Percentiles rank a stretch among this genome's conserved stretches.
phyloP scores from a whole-genome alignment of 768 basidiomycete genomes.

The Serendipita sp. region DNA sequence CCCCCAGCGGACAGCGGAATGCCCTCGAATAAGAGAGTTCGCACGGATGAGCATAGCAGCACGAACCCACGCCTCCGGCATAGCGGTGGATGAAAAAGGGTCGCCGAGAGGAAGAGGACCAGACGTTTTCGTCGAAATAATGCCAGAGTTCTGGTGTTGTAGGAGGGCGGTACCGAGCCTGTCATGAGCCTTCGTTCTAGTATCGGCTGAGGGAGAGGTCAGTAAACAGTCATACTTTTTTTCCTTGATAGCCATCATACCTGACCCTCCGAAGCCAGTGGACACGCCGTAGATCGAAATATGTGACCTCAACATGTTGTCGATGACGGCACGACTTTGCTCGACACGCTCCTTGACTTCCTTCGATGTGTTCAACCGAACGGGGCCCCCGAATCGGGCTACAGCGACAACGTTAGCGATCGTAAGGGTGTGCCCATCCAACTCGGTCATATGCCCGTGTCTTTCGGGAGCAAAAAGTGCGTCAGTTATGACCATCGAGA shows the following conservation, averaged over 20 bases:
- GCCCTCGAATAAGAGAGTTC: conserved; percentile 79
- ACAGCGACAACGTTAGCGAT: conserved; percentile 66
- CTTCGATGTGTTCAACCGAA: conserved; percentile 32
- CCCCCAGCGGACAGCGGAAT: conserved; percentile 72
- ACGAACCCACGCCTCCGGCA: conserved; percentile 81
- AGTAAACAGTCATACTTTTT: conserved; percentile 10
- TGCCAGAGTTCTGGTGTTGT: conserved; percentile 67
- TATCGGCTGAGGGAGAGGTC: conserved; percentile 41
- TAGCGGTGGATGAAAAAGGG: conserved; percentile 47
- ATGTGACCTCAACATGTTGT: conserved; percentile 47
- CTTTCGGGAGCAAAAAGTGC: conserved; percentile 25
- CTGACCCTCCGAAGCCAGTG: conserved; percentile 78
- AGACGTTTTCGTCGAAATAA: conserved; percentile 31
- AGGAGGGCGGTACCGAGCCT: conserved; percentile 68
- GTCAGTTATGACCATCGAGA: background rate
- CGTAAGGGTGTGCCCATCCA: conserved; percentile 58
- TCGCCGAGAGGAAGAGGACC: conserved; percentile 54
- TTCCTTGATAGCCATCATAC: conserved; percentile 18
- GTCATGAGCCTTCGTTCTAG: conserved; percentile 58
- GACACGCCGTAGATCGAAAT: conserved; percentile 73
- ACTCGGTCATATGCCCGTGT: conserved; percentile 41
- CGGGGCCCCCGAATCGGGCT: conserved; percentile 41
- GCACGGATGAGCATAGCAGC: conserved; percentile 76
- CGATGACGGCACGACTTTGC: conserved; percentile 48
- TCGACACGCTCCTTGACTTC: conserved; percentile 36